phyloP scores from a whole-genome alignment of 208 protist genomes.

The Crithidia fasciculata region DNA sequence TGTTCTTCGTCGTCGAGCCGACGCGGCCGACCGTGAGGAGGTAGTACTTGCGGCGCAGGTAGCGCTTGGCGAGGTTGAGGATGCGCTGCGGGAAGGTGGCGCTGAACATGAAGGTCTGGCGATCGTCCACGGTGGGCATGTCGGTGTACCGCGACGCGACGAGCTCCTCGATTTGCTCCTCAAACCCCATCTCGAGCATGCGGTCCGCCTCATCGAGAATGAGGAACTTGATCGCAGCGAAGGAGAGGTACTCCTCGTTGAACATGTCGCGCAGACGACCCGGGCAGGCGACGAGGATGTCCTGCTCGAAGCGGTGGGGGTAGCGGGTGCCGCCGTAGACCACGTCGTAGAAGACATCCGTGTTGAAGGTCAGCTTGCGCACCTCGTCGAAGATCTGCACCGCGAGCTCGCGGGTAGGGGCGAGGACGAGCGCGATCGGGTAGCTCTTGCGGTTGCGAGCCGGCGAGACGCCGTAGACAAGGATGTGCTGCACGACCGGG shows the following conservation, averaged over 20 bases:
- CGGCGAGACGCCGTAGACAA: slow-evolving; percentile 85
- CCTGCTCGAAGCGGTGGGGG: slow-evolving; percentile 93
- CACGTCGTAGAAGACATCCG: slow-evolving; percentile 93
- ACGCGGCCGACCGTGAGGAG: slow-evolving; percentile 98
- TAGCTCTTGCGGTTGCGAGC: slow-evolving; percentile 56
- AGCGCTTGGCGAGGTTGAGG: slow-evolving; percentile 96
- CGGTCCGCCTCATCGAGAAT: slow-evolving; percentile 98
- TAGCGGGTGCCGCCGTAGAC: slow-evolving; percentile 98
- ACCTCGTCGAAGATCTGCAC: slow-evolving; percentile 97
- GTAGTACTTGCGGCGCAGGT: slow-evolving; percentile 95
- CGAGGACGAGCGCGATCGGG: slow-evolving; percentile 92
- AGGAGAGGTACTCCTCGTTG: slow-evolving; percentile 80
- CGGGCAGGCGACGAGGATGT: slow-evolving; percentile 94
- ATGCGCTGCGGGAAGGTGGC: slow-evolving; percentile 99
- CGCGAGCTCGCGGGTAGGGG: slow-evolving; percentile 96
- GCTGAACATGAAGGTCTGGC: slow-evolving; percentile 99
- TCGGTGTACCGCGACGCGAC: slow-evolving; percentile 92
- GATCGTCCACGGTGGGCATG: slow-evolving; percentile 91
- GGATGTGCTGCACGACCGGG: slow-evolving; percentile 95
- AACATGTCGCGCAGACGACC: slow-evolving; percentile 91
- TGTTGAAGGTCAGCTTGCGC: slow-evolving; percentile 95
- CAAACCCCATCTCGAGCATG: slow-evolving; percentile 99
- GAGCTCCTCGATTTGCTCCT: slow-evolving; percentile 98
- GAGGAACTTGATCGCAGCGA: slow-evolving; percentile 92
- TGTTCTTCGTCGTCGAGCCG: slow-evolving; percentile 96